Percentiles rank a stretch among this genome's conserved stretches.
Evolutionary conservation across 2,329 filamentous ascomycete genomes (phyloP).

Genomic region (Hypomyces rosellus): DNA sequence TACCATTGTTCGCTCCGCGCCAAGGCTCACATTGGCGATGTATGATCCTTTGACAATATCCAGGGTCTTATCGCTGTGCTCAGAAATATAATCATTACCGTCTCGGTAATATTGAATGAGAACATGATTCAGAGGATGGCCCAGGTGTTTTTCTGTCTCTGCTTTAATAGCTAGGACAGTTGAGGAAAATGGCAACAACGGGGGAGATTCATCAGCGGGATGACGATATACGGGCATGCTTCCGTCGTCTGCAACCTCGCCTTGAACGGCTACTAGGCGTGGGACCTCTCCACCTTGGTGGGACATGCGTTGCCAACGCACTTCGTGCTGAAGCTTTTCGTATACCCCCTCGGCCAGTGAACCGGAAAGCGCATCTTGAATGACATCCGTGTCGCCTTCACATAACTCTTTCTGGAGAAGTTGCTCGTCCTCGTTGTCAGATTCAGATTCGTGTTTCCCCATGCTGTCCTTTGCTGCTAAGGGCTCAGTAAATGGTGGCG

Average conservation of each 20-base stretch:
- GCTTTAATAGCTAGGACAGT: conserved; percentile 63
- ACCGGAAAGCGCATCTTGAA: conserved; percentile 61
- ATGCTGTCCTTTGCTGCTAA: neutral
- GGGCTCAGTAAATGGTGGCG: conserved; percentile 11
- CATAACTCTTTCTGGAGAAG: conserved; percentile 51
- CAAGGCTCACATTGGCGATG: conserved; percentile 92
- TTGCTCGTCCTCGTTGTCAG: neutral
- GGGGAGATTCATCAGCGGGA: conserved; percentile 80
- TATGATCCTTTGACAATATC: conserved; percentile 76
- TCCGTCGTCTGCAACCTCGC: conserved; percentile 60
- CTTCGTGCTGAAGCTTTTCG: conserved; percentile 62
- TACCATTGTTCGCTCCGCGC: conserved; percentile 83
- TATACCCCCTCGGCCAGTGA: conserved; percentile 57
- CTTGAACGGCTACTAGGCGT: conserved; percentile 84
- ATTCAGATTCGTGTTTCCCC: neutral
- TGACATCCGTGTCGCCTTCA: conserved; percentile 73
- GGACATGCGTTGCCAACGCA: conserved; percentile 86
- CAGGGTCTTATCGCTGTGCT: conserved; percentile 94
- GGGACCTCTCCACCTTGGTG: conserved; percentile 90
- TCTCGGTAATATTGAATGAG: conserved; percentile 90
- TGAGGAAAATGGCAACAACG: conserved; percentile 64
- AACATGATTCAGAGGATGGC: conserved; percentile 82
- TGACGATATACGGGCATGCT: conserved; percentile 89
- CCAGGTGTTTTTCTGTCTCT: conserved; percentile 63
- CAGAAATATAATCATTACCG: conserved; percentile 85